Conservation (phyloP, 2,329 filamentous ascomycete species). For the Ramichloridium luteum region DNA sequence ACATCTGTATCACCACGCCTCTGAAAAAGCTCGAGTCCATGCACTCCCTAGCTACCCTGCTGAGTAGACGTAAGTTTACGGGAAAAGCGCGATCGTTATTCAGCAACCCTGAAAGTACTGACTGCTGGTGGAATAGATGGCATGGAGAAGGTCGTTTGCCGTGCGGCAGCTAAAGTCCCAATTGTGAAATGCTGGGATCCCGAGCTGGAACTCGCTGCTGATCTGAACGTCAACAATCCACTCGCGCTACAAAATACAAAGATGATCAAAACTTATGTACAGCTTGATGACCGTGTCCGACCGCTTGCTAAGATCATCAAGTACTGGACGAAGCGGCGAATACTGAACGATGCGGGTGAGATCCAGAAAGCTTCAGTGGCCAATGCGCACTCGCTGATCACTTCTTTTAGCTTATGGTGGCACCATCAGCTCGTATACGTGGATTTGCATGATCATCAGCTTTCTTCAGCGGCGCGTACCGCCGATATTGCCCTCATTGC, state of each 20-base stretch:
- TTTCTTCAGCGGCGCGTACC: conserved; percentile 82
- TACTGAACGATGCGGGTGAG: conserved; percentile 92
- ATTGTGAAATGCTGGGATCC: conserved; percentile 99
- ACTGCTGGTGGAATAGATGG: conserved; percentile 59
- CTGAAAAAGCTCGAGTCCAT: conserved; percentile 81
- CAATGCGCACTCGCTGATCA: too few species aligned
- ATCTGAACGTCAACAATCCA: conserved; percentile 99
- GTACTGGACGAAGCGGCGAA: conserved; percentile 85
- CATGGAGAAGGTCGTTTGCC: conserved; percentile 93
- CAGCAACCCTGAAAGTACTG: not conserved
- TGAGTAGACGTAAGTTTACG: conserved; percentile 62
- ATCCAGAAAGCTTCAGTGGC: too few species aligned
- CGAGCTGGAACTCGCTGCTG: conserved; percentile 74
- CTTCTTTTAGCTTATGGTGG: conserved; percentile 66
- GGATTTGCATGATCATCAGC: conserved; percentile 97
- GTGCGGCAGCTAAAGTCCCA: conserved; percentile 87
- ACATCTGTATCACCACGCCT: conserved; percentile 91
- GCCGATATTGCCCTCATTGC: conserved; percentile 73
- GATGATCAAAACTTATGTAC: conserved; percentile 95
- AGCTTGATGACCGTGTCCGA: conserved; percentile 80
- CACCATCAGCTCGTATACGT: conserved; percentile 94
- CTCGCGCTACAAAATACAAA: conserved; percentile 89
- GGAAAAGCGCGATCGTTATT: conserved; percentile 1
- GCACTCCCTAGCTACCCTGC: conserved; percentile 75
- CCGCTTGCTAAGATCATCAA: conserved; percentile 95